These are phyloP conservation scores for Colletotrichum kahawae DNA, from an alignment of 2,329 filamentous ascomycete genomes.

Conservation along the genomic window DNA sequence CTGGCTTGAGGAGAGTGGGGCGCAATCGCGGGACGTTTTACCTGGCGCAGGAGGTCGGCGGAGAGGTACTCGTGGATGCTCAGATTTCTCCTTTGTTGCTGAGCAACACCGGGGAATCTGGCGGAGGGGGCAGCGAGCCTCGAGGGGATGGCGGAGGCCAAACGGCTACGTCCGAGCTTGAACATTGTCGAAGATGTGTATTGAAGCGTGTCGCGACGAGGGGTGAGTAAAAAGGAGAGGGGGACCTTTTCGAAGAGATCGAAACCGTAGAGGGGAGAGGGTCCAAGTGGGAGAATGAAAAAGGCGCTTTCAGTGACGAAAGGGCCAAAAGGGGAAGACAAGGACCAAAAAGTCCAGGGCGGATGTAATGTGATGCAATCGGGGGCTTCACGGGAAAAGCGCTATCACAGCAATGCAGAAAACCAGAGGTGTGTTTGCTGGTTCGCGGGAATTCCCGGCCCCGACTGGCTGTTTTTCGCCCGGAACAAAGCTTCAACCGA, in stretches of 20 bases:
- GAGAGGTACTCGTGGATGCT: constrained; percentile 99
- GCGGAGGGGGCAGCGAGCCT: constrained; percentile 48
- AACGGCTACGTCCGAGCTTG: constrained; percentile 81
- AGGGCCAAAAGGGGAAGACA: constrained; percentile 19
- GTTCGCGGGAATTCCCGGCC: constrained; percentile 21
- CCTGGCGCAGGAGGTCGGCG: constrained; percentile 83
- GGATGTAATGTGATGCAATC: constrained; percentile 21
- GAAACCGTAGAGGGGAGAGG: background rate
- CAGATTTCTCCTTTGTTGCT: constrained; percentile 87
- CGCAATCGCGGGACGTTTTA: constrained; percentile 37
- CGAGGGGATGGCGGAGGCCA: constrained; percentile 73
- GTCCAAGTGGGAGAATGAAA: background rate
- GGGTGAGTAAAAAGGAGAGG: background rate
- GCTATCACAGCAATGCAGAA: constrained; percentile 16
- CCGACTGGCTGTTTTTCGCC: constrained; percentile 11
- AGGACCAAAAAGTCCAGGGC: background rate
- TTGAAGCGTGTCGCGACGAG: background rate
- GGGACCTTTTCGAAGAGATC: constrained; percentile 4
- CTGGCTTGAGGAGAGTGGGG: constrained; percentile 18
- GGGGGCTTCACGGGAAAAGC: constrained; percentile 14
- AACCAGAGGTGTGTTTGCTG: constrained; percentile 20
- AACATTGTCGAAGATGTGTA: constrained; percentile 67
- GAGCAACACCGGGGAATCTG: constrained; percentile 67
- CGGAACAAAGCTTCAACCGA: constrained; percentile 20
- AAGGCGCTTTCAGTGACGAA: background rate